Conservation (phyloP, 2,329 filamentous ascomycete genomes). For the Phoma sp. region DNA sequence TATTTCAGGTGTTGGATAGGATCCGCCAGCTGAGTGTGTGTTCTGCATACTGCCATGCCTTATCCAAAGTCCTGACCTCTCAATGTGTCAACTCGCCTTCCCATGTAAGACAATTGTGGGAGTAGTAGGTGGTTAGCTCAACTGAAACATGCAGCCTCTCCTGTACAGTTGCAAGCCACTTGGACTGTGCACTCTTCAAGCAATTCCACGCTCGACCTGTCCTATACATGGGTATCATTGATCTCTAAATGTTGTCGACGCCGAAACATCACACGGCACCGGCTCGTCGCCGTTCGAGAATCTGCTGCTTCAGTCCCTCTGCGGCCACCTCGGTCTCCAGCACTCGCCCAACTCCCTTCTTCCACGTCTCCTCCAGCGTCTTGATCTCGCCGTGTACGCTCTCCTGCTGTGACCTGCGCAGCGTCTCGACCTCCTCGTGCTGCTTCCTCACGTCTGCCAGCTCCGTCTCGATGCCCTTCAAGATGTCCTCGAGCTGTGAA, state of each 20-base stretch:
- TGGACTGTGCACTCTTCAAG: no score
- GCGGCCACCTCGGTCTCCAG: constrained; percentile 87
- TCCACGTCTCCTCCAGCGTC: constrained; percentile 79
- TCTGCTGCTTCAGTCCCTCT: constrained; percentile 64
- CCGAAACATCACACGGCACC: constrained; percentile 32
- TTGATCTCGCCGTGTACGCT: constrained; percentile 74
- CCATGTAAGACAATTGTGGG: no score
- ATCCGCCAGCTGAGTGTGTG: neutral
- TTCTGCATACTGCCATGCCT: no score
- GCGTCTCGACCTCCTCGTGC: constrained; percentile 75
- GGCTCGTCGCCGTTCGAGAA: constrained; percentile 44
- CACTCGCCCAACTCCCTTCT: constrained; percentile 75
- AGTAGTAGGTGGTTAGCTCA: no score
- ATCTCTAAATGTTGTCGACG: neutral
- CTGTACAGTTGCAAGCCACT: no score
- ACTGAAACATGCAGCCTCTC: no score
- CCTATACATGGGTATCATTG: neutral
- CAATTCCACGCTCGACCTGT: no score
- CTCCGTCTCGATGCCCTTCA: constrained; percentile 75
- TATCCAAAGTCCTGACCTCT: no score
- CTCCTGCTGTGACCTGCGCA: constrained; percentile 73
- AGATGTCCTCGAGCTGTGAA: constrained; percentile 74
- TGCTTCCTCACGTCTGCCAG: constrained; percentile 71
- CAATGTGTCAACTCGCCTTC: no score
- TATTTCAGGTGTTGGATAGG: no score